Evolutionary conservation across 2,329 filamentous ascomycete species (phyloP), one percentile per base, ranked within the genome.

Genomic region (Fusarium pseudocircinatum): DNA sequence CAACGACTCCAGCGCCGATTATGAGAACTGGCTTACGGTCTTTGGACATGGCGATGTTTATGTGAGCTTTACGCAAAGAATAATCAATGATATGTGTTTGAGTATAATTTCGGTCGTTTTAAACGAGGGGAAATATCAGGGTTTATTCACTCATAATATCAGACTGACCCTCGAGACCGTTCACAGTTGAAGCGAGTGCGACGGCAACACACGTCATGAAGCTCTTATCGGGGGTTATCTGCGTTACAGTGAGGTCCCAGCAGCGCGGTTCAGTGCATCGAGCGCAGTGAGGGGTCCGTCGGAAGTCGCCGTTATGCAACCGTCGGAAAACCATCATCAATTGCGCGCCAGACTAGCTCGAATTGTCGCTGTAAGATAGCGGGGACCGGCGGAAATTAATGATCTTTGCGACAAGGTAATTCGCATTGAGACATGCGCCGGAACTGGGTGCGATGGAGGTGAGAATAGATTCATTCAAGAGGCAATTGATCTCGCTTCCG

Each of bases 1-100:
- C 62, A 20, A 65, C 62, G 14, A 65, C 62, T 40, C 62, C 62
- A 1, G 62, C 62, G 3, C 62, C 62, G 22, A 65, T 54, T 34
- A 65, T 65, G 16, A 65, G 62, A 15, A 65, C 62, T 46, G 62
- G 62, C 14, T 65, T 65, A 4, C 59, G 62, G 40, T 65, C 62
- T 46, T 65, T 65, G 18, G 62, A 63, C 62, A 65, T 65, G 22
- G 16, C 40, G 58, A n/a, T 28, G 3, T 6, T 40, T 0, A 1
- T 0, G 24, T 15, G 16, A 26, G 36, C 12, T 15, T 37, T 13
- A 18, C 15, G 6, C 3, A 13, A 37, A 7, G 20, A 37, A 37
- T 10, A 13, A 7, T 32, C 28, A 3, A 53, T 26, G 18, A 4
- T 1, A 8, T 16, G 26, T 4, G 6, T 22, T 16, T 32, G 18